Percentiles rank a stretch among this genome's conserved stretches.
phyloP scores from a whole-genome alignment of 2,329 filamentous ascomycete genomes.

The Clonostachys chloroleuca region DNA sequence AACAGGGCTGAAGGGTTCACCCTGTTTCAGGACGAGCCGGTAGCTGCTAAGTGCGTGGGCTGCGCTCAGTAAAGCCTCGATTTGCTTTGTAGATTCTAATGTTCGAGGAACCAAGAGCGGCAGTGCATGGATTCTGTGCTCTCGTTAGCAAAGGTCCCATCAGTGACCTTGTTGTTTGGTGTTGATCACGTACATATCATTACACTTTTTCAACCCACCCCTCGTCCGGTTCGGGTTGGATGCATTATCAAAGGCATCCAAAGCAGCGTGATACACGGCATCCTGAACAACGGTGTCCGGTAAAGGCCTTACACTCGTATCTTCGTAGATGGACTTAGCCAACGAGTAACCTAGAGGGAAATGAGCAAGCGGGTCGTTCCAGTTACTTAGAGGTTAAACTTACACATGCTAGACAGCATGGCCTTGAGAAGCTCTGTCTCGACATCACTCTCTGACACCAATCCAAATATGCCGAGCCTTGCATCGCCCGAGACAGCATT shows the following conservation, averaged over 20 bases:
- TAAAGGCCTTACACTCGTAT: constrained; percentile 43
- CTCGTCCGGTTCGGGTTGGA: constrained; percentile 75
- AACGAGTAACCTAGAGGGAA: constrained; percentile 50
- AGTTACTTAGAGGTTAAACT: constrained; percentile 17
- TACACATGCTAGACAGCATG: constrained; percentile 58
- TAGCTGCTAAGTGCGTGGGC: constrained; percentile 75
- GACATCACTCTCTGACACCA: constrained; percentile 54
- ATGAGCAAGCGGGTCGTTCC: constrained; percentile 3
- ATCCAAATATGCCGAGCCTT: constrained; percentile 59
- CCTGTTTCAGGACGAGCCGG: constrained; percentile 72
- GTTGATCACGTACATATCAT: constrained; percentile 59
- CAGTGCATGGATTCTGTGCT: constrained; percentile 57
- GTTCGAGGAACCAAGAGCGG: constrained; percentile 50
- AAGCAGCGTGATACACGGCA: constrained; percentile 57
- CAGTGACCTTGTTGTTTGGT: neutral
- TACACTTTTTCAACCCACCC: constrained; percentile 72
- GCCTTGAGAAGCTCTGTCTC: constrained; percentile 69
- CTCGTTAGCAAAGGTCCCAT: constrained; percentile 9
- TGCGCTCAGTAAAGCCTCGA: constrained; percentile 63
- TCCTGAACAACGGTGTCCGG: constrained; percentile 47
- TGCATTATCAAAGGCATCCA: constrained; percentile 75
- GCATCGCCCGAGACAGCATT: constrained; percentile 19
- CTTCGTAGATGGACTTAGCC: constrained; percentile 58
- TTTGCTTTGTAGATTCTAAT: constrained; percentile 43
- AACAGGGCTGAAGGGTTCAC: constrained; percentile 75